Evolutionary conservation across 2,329 filamentous ascomycete species (phyloP).

Genomic region (Aspergillus sp.): DNA sequence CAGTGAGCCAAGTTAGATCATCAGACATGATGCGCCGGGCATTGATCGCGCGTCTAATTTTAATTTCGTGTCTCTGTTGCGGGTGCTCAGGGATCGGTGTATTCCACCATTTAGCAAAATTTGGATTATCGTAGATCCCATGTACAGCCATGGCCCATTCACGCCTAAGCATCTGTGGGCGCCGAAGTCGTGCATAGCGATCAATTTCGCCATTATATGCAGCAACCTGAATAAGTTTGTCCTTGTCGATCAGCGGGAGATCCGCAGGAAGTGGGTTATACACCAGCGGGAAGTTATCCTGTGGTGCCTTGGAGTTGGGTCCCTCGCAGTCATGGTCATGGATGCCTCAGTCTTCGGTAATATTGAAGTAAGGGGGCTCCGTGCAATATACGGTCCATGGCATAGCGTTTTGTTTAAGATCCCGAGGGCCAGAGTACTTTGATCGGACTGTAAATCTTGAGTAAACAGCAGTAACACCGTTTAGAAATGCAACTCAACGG

Average conservation of each 20-base stretch:
- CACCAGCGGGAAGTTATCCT: too few species aligned
- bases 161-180: conserved; percentile 26
- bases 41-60: not conserved
- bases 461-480: conserved; percentile 8
- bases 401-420: too few species aligned
- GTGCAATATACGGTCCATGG: not conserved
- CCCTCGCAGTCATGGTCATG: conserved; percentile 7
- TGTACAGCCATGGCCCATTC: conserved; percentile 32
- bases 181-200: conserved; percentile 37
- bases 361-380: not conserved
- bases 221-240: conserved; percentile 38
- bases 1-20: not conserved
- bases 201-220: conserved; percentile 43
- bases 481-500: conserved; percentile 13
- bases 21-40: conserved; percentile 10
- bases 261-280: conserved; percentile 31
- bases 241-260: conserved; percentile 40
- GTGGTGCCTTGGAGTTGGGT: too few species aligned
- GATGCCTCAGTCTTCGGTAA: not conserved
- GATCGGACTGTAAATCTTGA: too few species aligned
- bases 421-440: too few species aligned
- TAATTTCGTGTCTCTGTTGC: too few species aligned
- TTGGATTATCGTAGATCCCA: conserved; percentile 40
- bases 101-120: conserved; percentile 38
- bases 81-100: not conserved